phyloP scores from a whole-genome alignment of 495 filamentous ascomycete species.

The Cercophora newfieldiana region DNA sequence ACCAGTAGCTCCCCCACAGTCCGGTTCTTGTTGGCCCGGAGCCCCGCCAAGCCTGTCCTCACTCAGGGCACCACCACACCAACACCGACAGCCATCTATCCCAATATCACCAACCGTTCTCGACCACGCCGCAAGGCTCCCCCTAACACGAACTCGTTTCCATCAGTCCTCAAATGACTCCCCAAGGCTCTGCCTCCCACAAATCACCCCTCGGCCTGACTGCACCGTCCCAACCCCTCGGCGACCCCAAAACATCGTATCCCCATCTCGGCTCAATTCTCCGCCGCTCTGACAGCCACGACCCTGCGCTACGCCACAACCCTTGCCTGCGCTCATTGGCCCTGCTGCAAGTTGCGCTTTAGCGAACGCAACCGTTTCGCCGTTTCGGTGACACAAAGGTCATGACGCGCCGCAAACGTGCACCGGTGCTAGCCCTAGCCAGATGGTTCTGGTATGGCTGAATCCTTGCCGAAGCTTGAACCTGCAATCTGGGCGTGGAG shows the following conservation, averaged over 20 bases:
- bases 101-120: no score
- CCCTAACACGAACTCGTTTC: no score
- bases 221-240: background rate
- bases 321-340: background rate
- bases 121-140: no score
- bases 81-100: no score
- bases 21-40: no score
- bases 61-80: no score
- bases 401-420: background rate
- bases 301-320: background rate
- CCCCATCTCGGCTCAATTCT: background rate
- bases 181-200: background rate
- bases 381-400: background rate
- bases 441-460: no score
- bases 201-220: no score
- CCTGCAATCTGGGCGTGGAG: background rate
- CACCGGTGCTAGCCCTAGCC: background rate
- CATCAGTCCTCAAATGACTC: no score
- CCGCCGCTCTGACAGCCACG: background rate
- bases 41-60: no score
- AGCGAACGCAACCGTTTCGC: background rate
- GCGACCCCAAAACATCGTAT: background rate
- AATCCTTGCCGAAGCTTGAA: no score
- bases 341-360: background rate
- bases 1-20: no score